phyloP scores from a whole-genome alignment of 192 early-diverging fungal species.

The Chytriomyces sp. region DNA sequence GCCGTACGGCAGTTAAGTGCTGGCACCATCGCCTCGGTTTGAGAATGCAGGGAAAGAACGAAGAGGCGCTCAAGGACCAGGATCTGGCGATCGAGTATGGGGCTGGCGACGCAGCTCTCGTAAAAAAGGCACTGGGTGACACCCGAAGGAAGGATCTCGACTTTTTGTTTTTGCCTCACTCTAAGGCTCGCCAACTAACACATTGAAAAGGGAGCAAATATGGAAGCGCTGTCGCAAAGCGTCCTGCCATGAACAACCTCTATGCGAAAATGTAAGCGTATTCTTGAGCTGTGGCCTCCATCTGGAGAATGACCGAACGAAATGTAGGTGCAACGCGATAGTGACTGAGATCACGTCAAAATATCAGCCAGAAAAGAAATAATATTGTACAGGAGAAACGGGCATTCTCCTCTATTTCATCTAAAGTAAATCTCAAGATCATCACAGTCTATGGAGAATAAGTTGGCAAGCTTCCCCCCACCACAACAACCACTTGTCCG shows the following conservation, averaged over 20 bases:
- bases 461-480: too few species aligned
- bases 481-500: too few species aligned
- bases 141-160: slow-evolving; percentile 53
- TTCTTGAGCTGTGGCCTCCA: too few species aligned
- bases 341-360: slow-evolving; percentile 56
- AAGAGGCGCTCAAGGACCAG: slow-evolving; percentile 54
- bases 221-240: slow-evolving; percentile 62
- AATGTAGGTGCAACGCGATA: slow-evolving; percentile 62
- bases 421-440: too few species aligned
- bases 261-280: slow-evolving; percentile 77
- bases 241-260: slow-evolving; percentile 65
- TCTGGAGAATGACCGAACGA: too few species aligned
- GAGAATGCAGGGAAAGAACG: slow-evolving; percentile 42
- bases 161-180: too few species aligned
- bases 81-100: slow-evolving; percentile 60
- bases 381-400: too few species aligned
- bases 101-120: slow-evolving; percentile 17
- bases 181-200: too few species aligned
- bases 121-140: slow-evolving; percentile 60
- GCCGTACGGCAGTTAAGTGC: slow-evolving; percentile 62
- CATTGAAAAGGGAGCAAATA: slow-evolving; percentile 53
- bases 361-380: not conserved
- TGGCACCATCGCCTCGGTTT: slow-evolving; percentile 66
- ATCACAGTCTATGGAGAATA: too few species aligned
- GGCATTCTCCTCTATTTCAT: too few species aligned